Evolutionary conservation across 2,329 filamentous ascomycete genomes (phyloP), one percentile per base, ranked within the genome.

Genomic region (Verticillium nubilum): DNA sequence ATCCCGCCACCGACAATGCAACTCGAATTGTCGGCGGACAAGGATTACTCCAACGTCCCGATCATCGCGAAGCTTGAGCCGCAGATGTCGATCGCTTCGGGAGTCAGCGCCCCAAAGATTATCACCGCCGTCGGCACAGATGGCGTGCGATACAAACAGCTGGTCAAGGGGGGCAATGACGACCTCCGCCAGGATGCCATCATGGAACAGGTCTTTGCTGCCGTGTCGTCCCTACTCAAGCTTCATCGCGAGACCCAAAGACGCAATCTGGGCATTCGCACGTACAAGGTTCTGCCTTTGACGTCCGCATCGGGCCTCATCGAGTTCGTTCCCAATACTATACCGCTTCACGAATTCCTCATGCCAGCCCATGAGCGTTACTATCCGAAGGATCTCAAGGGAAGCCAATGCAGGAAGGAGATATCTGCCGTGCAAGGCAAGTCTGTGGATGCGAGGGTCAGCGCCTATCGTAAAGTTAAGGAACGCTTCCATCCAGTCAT

Each of bases 201-300:
- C 79, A 99, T 99, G 96, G 96, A 99, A 74, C 95, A 99, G 74
- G 95, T 99, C 1, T 99, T 99, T 72, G 91, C 93, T 60, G 92
- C 96, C 74, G 95, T 97, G 25, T 98, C 92, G 60, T 90, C 91
- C 57, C 84, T 99, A 25, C 80, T 99, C 27, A 90, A 91, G 70
- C 88, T 91, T 55, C 92, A 98, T 72, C 88, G 91, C 59, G 84
- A 88, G 13, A 97, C 95, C 2, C 89, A 92, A 42, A 92, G 97
- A 69, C 88, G 95, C 5, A 91, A 91, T 64, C 80, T 99, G 12
- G 91, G 89, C 9, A 96, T 99, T 69, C 84, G 96, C 60, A 98
- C 95, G 0, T 99, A 99, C 81, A 97, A 97, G 74, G 95, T 99
- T 6, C 80, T 99, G 2, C 95, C 95, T 0, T 79, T 99, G 50